Evolutionary conservation across 345 rosid species (phyloP), one percentile per base, ranked within the genome.

Genomic region (Citrus hindsii): DNA sequence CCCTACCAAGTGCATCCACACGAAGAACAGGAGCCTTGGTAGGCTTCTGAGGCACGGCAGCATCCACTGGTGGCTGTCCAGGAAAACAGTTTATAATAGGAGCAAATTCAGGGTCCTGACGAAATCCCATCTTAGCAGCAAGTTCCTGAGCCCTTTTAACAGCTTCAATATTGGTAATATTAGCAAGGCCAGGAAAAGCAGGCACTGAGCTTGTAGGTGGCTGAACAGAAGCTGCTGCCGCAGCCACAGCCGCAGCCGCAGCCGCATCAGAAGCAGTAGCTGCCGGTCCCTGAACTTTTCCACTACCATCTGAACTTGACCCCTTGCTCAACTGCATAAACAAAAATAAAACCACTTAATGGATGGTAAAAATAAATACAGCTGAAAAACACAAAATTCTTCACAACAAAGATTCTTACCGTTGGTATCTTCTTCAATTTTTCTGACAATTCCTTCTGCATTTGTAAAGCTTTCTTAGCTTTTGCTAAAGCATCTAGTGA

Each of bases 1-100:
- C 99, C 86, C 97, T 89, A 79, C 99, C 99, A 79, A 88, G 94
- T 2, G 97, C 91, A 86, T 96, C 98, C 67, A 96, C 88, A 8
- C 95, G 97, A 55, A 96, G 91, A 78, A 92, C 97, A 80, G 97
- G 98, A 56, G 90, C 86, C 91, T 88, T 94, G 12, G 90, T 85
- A 40, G 99, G 98, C 85, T 89, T 96, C 85, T 92, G 97, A 51
- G 90, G 88, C 72, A 80, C 85, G 60, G 85, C 79, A 76, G 58
- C 79, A 27, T 96, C 98, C 8, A 87, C 69, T 37, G 87, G 87
- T 75, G 77, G 53, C 79, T 89, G 95, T n/a, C 97, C 94, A 76
- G 93, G 92, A 75, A 92, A 91, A 71, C 89, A 72, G 79, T 95
- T 91, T 77, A 95, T 84, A 69, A 89, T 80, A 27, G 95, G 91